Percentiles rank a stretch among this genome's conserved stretches.
Evolutionary conservation across 2,329 filamentous ascomycete genomes (phyloP).

Genomic region (Colletotrichum musae): DNA sequence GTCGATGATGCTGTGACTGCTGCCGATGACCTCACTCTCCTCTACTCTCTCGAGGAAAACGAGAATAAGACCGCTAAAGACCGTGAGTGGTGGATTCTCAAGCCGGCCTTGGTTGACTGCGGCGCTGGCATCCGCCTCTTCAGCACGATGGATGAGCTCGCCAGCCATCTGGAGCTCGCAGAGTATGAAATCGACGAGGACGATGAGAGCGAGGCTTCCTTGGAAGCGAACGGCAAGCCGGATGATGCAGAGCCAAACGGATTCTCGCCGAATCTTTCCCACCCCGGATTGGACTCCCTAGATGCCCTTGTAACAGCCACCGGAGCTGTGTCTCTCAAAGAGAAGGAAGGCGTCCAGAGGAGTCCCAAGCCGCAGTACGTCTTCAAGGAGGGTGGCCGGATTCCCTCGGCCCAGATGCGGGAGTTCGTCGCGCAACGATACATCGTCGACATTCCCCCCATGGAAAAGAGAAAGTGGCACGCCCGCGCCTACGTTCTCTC

Average conservation of each 20-base stretch:
- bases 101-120: slow-evolving; percentile 57
- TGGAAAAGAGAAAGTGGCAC: slow-evolving; percentile 55
- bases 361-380: slow-evolving; percentile 43
- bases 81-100: slow-evolving; percentile 57
- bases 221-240: slow-evolving; percentile 15
- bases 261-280: slow-evolving; percentile 45
- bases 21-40: slow-evolving; percentile 52
- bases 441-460: slow-evolving; percentile 49
- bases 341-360: not conserved
- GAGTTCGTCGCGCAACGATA: slow-evolving; percentile 56
- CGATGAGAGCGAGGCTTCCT: slow-evolving; percentile 44
- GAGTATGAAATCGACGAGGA: slow-evolving; percentile 50
- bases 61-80: slow-evolving; percentile 45
- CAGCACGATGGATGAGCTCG: slow-evolving; percentile 54
- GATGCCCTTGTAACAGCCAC: slow-evolving; percentile 50
- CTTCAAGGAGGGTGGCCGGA: slow-evolving; percentile 51
- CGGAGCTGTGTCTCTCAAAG: slow-evolving; percentile 42
- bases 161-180: slow-evolving; percentile 52
- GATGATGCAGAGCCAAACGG: slow-evolving; percentile 25
- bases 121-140: slow-evolving; percentile 56
- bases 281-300: slow-evolving; percentile 47
- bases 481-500: slow-evolving; percentile 53
- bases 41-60: slow-evolving; percentile 54
- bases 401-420: slow-evolving; percentile 54
- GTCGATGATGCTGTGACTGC: slow-evolving; percentile 55